Evolutionary conservation across 495 filamentous ascomycete genomes (phyloP).

Genomic region (Aspergillus cavernicola): DNA sequence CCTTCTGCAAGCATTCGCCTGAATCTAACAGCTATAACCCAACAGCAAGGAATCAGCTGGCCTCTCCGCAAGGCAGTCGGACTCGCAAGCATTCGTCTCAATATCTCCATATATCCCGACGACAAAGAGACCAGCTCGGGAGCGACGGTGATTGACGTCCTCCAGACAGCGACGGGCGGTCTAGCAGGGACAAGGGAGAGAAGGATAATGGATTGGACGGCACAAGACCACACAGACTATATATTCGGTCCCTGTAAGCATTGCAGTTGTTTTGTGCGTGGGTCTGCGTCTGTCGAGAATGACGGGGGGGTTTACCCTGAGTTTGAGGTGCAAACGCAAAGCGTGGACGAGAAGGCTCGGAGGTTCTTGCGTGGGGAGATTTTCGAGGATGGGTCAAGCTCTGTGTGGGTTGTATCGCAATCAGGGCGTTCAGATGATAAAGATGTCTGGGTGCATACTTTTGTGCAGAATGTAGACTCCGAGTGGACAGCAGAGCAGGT

Average conservation of each 20-base stretch:
- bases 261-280: background rate
- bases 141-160: background rate
- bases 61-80: background rate
- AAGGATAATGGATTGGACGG: background rate
- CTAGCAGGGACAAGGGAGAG: background rate
- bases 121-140: background rate
- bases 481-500: slow-evolving; percentile 8
- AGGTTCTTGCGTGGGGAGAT: slow-evolving; percentile 8
- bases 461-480: background rate
- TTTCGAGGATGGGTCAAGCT: background rate
- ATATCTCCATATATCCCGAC: background rate
- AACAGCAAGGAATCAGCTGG: slow-evolving; percentile 6
- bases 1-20: background rate
- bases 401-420: background rate
- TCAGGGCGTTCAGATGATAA: background rate
- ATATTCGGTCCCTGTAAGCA: background rate
- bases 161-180: background rate
- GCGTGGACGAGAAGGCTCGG: background rate
- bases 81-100: background rate
- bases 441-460: slow-evolving; percentile 1
- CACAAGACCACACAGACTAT: background rate
- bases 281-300: too few species aligned
- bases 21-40: background rate
- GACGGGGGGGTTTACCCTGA: background rate
- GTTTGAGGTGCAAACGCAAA: background rate